Evolutionary conservation across 2,329 filamentous ascomycete species (phyloP).

Genomic region (Claviceps humidiphila): DNA sequence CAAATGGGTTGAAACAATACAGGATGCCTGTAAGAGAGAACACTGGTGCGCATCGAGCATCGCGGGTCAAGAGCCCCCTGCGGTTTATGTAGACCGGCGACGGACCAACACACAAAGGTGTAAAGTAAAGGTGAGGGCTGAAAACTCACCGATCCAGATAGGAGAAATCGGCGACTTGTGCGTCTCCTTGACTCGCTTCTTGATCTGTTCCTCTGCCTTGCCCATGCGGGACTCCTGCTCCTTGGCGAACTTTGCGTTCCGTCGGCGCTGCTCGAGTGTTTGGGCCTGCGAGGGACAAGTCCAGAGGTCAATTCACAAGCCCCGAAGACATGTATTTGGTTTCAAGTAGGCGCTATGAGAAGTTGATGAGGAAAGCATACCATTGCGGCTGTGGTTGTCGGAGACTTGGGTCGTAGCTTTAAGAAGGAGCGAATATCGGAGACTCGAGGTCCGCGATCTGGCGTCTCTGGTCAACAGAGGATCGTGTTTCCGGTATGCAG

Average conservation of each 20-base stretch:
- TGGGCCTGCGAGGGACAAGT: constrained; percentile 44
- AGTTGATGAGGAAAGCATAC: background rate
- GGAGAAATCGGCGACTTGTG: constrained; percentile 49
- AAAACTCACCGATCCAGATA: constrained; percentile 47
- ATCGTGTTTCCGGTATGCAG: no score
- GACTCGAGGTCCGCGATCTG: no score
- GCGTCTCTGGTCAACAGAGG: no score
- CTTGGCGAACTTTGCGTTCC: constrained; percentile 67
- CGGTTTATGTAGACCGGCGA: no score
- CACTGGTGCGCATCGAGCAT: background rate
- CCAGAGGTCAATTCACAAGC: background rate
- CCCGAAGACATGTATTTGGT: background rate
- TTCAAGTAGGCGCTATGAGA: background rate
- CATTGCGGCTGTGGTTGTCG: no score
- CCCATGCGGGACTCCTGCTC: constrained; percentile 61
- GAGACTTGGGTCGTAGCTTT: no score
- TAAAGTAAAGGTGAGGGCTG: background rate
- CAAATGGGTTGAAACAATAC: background rate
- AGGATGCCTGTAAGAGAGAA: no score
- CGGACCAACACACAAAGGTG: no score
- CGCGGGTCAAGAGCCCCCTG: no score
- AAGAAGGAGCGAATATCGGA: no score
- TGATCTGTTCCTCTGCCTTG: constrained; percentile 53
- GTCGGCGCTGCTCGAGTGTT: constrained; percentile 71
- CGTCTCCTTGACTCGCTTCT: constrained; percentile 44